Base-by-base conservation (phyloP, 176 grass and related monocot genomes). In the Aegilops tauschii region DNA sequence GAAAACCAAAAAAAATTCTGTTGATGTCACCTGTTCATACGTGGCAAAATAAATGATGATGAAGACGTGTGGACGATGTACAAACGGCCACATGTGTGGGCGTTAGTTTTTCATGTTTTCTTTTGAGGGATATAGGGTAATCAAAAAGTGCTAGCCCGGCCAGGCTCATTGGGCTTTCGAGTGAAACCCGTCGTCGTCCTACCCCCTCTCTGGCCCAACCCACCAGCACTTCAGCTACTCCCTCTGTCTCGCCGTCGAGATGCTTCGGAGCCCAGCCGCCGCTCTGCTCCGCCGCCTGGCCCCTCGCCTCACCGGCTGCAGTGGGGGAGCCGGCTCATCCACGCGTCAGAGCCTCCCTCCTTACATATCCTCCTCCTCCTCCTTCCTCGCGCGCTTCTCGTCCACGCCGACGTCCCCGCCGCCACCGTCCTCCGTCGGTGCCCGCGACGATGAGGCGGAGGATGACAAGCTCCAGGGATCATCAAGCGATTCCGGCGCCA, bases 231-330 rank as follows among this genome's bases (percentile, higher is more conserved):
- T 8, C 64, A 9, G 18, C 5, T 35, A 8, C 63, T 31, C 90
- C 27, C 23, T 52, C 2, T 27, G 12, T 56, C 82, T 56, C 85
- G 81, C 49, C 86, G 90, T 63, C 82, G 86, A 85, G 74, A 92
- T 98, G 91, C 79, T 98, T 78, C 92, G 92, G 82, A 84, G 88
- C 35, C 35, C 96, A 18, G 75, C 84, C 71, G 79, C 85, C 81
- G 85, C 80, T 18, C 69, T 87, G 12, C 79, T 94, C n/a, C 87
- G 90, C 21, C 82, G 90, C 78, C 78, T 91, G 70, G 78, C 82
- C 34, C 90, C 92, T 65, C 82, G 65, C 56, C 14, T 95, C 65
- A 78, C 90, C 30, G 76, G 88, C 68, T 84, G 83, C 65, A 13
- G 14, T 17, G 72, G 80, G 30, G 80, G 78, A 10, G 13, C 62